phyloP scores from a whole-genome alignment of 2,329 filamentous ascomycete genomes.

The Xylaria sp. region DNA sequence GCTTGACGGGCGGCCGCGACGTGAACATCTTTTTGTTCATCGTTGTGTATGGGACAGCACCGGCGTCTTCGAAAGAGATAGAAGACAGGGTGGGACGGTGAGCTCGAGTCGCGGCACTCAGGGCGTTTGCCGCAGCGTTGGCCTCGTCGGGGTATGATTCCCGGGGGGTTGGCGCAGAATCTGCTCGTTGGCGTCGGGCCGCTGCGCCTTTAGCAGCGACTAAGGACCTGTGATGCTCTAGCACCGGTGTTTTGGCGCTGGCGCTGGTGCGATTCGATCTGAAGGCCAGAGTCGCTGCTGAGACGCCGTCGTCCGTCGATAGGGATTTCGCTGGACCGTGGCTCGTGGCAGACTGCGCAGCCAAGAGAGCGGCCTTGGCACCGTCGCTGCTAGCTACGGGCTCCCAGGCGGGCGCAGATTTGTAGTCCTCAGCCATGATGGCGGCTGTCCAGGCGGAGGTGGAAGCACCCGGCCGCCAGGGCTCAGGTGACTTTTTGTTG shows the following conservation, averaged over 20 bases:
- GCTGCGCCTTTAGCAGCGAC: constrained; percentile 83
- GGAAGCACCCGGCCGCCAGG: constrained; percentile 73
- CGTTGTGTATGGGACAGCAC: constrained; percentile 74
- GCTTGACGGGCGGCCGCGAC: constrained; percentile 75
- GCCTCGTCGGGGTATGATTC: constrained; percentile 66
- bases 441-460: constrained; percentile 60
- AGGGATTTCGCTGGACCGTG: constrained; percentile 63
- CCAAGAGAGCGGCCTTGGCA: constrained; percentile 79
- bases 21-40: constrained; percentile 82
- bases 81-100: constrained; percentile 63
- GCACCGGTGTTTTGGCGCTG: constrained; percentile 56
- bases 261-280: constrained; percentile 58
- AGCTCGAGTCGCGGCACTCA: constrained; percentile 78
- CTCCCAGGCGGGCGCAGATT: constrained; percentile 60
- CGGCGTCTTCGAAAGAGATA: constrained; percentile 66
- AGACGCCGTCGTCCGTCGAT: constrained; percentile 64
- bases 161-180: constrained; percentile 66
- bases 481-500: constrained; percentile 72
- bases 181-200: constrained; percentile 70
- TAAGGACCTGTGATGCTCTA: constrained; percentile 73
- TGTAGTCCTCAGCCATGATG: constrained; percentile 37
- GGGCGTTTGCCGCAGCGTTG: constrained; percentile 73
- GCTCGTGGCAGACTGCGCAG: constrained; percentile 64
- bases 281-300: constrained; percentile 77
- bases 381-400: constrained; percentile 72